Conservation (phyloP, 768 basidiomycete species). For the Suillus occidentalis region DNA sequence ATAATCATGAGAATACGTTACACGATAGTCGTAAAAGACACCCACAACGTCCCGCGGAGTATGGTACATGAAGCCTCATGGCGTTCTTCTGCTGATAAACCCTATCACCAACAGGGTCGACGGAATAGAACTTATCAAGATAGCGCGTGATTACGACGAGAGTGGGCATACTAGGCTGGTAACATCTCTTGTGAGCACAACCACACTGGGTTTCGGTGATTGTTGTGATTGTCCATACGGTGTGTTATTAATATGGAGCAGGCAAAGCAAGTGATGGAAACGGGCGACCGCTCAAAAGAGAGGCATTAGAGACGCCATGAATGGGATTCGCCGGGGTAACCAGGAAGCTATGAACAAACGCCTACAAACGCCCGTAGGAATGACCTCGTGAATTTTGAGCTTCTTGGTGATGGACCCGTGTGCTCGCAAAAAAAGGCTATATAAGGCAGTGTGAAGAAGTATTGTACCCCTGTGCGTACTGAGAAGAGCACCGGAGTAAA, state of each 20-base stretch:
- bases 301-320: background rate
- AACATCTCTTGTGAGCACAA: background rate
- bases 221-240: background rate
- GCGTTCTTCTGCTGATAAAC: background rate
- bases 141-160: background rate
- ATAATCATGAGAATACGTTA: constrained; percentile 1
- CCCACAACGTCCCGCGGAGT: background rate
- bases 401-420: background rate
- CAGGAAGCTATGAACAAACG: background rate
- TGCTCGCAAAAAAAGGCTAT: background rate
- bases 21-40: background rate
- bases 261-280: background rate
- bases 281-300: background rate
- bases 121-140: background rate
- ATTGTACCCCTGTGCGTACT: background rate
- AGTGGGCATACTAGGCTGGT: background rate
- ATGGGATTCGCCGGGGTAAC: background rate
- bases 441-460: background rate
- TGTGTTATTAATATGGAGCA: background rate
- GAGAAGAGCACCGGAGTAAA: background rate
- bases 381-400: background rate
- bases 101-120: background rate
- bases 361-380: background rate
- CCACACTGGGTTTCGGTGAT: background rate
- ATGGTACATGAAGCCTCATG: background rate